A percentile compares a stretch with the other conserved stretches of the same genome.
Conservation (phyloP, 805 yeast species). For the Metschnikowia borealis region DNA sequence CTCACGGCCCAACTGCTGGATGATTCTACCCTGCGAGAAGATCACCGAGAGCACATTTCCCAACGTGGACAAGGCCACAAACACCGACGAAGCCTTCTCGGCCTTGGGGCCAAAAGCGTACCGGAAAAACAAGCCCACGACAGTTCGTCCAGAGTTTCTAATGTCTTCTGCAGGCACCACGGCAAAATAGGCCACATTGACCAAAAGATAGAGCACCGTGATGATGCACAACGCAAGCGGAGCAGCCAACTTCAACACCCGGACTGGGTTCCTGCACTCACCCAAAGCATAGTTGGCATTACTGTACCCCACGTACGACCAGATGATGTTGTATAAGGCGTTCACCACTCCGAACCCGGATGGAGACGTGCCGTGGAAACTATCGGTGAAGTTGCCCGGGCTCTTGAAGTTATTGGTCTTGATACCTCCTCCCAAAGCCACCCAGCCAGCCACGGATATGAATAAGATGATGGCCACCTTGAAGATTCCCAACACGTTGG, state of each 20-base stretch:
- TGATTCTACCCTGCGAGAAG: conserved; percentile 75
- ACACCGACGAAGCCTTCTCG: conserved; percentile 68
- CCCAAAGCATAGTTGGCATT: conserved; percentile 81
- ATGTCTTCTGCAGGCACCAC: conserved; percentile 69
- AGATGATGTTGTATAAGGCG: conserved; percentile 76
- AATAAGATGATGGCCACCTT: conserved; percentile 68
- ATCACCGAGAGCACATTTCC: conserved; percentile 81
- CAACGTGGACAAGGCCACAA: conserved; percentile 75
- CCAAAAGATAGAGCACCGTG: conserved; percentile 66
- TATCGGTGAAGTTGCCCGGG: conserved; percentile 56
- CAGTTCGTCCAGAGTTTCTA: conserved; percentile 57
- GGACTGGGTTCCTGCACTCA: conserved; percentile 70
- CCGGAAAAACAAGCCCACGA: conserved; percentile 73
- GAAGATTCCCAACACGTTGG: conserved; percentile 61
- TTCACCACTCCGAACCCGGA: conserved; percentile 68
- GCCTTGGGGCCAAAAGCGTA: conserved; percentile 68
- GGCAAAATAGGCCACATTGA: conserved; percentile 75
- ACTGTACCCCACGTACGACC: conserved; percentile 82
- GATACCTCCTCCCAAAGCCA: conserved; percentile 69
- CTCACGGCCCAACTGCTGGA: conserved; percentile 79
- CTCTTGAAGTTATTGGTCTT: conserved; percentile 45
- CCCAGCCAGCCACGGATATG: conserved; percentile 78
- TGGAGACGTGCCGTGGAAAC: conserved; percentile 53
- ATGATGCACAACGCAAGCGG: conserved; percentile 64
- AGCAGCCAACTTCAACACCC: conserved; percentile 67